Evolutionary conservation across 805 yeast genomes (phyloP), one percentile per base, ranked within the genome.

Genomic region (Candida nanaspora): DNA sequence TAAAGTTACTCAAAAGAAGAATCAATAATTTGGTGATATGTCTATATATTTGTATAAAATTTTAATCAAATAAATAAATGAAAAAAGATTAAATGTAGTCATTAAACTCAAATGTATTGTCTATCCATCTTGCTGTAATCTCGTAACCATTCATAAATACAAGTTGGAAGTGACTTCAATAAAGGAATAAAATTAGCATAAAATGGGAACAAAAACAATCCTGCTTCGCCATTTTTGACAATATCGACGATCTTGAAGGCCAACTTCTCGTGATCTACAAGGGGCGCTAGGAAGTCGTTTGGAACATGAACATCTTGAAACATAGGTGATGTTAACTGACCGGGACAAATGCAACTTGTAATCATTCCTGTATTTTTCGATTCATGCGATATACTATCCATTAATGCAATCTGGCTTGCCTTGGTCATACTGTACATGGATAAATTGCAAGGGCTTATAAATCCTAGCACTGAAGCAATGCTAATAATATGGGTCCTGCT

Each of bases 401-500:
- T 69, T 8, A 70, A 45, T 47, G 66, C 69, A 10, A 63, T 51
- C 20, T 63, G 44, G 0, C 76, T 70, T 1, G 76, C 71, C 44
- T 76, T 76, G 7, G 76, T 59, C 1, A 75, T 74, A 1, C 76
- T 61, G 51, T 76, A 76, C 4, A 69, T 45, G 10, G 76, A 66
- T 13, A 76, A 57, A 33, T 69, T 65, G 38, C 51, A 57, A 0
- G 82, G 80, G 2, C 76, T 76, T 8, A 76, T 55, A 6, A 60
- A 52, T 2, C 78, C 80, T 23, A 76, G 50, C 0, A 74, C 62
- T 0, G 79, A 74, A 4, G 76, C 60, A 9, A 76, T 51, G 2
- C 68, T 55, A 15, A 75, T 66, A 4, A 76, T 48, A 35, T 60
- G 70, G 1, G 69, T 49, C 6, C 37, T 6, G 33, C 20, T 31